Base-by-base conservation (phyloP, 2,329 filamentous ascomycete genomes). In the Arthrobotrys sinensis region DNA sequence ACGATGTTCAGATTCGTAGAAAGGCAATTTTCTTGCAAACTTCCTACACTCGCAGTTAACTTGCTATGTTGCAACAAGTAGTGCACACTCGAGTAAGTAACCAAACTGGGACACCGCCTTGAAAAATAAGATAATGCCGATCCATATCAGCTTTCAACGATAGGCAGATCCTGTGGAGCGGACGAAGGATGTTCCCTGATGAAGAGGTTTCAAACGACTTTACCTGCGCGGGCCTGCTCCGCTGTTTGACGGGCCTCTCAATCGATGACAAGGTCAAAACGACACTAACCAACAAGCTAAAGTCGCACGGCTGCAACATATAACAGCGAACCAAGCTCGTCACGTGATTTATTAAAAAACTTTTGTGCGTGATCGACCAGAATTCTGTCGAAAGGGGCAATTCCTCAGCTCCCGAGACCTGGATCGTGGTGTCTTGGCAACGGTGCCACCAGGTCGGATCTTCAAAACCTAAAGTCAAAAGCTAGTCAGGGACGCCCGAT, bases 341-440 rank as follows among this genome's bases (percentile, higher is more conserved):
- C 40, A 45, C 11, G 40, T 45, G 40, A 45, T 16, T 2, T 2
- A 4, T 28, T 28, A 4, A 28, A 28, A 4, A 28, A 28, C 24
- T 4, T 28, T 28, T 28, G 24, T 28, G 4, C 4, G 24, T 28
- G 40, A 45, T 45, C 40, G 11, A 45, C 40, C 4, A 28, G 19
- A 28, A 28, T 50, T 28, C 28, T 8, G 2, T 28, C 21, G 46
- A 21, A 50, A 24, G 21, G 10, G 11, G n/a, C 4, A 50, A 50
- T 50, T 50, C 3, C 46, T 24, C 10, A 16, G 16, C 16, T 24
- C 19, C 43, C 16, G 46, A 12, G 21, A 12, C 21, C 21, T 50
- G 46, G 48, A n/a, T 52, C 11, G 14, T 28, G 10, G 48, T 52
- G 24, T 52, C 48, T 52, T 52, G 48, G 48, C 48, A 52, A 52